A percentile compares a stretch with the other conserved stretches of the same genome.
phyloP scores from a whole-genome alignment of 306 rosid genomes.

The Malus sylvestris region DNA sequence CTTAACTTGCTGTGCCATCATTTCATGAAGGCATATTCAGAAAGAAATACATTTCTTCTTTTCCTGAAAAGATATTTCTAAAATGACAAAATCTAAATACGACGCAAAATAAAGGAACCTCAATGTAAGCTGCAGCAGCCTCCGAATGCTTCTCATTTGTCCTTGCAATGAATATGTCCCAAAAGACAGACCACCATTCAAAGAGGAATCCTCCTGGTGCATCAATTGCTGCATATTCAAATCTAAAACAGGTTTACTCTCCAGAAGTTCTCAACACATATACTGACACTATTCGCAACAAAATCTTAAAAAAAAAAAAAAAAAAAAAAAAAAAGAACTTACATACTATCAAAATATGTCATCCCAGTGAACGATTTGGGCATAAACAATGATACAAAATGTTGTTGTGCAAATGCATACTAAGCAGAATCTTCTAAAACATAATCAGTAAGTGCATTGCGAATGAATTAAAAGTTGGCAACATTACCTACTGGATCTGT shows the following conservation, averaged over 20 bases:
- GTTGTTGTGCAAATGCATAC: not conserved
- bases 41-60: not conserved
- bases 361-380: not conserved
- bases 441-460: not conserved
- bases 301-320: not conserved
- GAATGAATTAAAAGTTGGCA: not conserved
- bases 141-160: constrained; percentile 94
- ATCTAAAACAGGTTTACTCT: constrained; percentile 12
- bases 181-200: constrained; percentile 98
- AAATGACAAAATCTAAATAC: not conserved
- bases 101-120: constrained; percentile 35
- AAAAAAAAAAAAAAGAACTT: not conserved
- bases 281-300: not conserved
- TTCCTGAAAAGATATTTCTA: not conserved
- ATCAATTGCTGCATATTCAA: constrained; percentile 83
- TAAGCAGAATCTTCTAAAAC: not conserved
- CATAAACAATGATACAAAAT: not conserved
- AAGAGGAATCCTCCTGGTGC: constrained; percentile 95
- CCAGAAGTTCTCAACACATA: not conserved
- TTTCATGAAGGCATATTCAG: not conserved
- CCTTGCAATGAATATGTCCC: constrained; percentile 90
- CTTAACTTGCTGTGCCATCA: constrained; percentile 68
- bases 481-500: constrained; percentile 93
- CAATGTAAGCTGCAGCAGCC: constrained; percentile 76
- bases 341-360: not conserved